Conservation (phyloP, 192 early-diverging fungal species). For the Backusella australiensis region DNA sequence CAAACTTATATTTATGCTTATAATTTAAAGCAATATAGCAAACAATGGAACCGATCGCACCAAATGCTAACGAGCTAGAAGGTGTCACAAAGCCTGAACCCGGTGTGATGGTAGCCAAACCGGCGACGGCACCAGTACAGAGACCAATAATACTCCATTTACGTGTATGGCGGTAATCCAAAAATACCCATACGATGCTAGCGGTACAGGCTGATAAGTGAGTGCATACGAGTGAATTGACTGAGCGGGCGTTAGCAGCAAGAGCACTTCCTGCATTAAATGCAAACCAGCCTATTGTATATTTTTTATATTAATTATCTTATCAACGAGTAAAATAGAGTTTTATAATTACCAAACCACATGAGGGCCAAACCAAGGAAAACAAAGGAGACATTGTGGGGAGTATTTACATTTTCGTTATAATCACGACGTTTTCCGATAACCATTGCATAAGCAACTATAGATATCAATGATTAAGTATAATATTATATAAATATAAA, state of each 20-base stretch:
- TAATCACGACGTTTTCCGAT: constrained; percentile 77
- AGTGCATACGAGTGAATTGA: constrained; percentile 74
- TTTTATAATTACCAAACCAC: constrained; percentile 89
- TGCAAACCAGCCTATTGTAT: constrained; percentile 71
- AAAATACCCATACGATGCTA: constrained; percentile 67
- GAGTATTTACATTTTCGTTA: constrained; percentile 66
- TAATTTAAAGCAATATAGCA: constrained; percentile 64
- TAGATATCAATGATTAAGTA: not conserved
- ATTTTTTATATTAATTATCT: not conserved
- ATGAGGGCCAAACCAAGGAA: constrained; percentile 78
- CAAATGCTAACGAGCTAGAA: constrained; percentile 75
- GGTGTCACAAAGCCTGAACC: constrained; percentile 76
- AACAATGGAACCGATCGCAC: constrained; percentile 58
- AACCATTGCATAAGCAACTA: constrained; percentile 78
- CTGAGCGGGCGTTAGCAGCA: constrained; percentile 67
- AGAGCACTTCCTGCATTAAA: constrained; percentile 87
- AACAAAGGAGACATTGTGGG: constrained; percentile 83
- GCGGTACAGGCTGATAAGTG: constrained; percentile 70
- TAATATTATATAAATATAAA: not conserved
- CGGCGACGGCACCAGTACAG: constrained; percentile 88
- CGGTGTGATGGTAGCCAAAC: constrained; percentile 87
- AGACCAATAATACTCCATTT: constrained; percentile 82
- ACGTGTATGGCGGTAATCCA: constrained; percentile 67
- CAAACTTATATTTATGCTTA: constrained; percentile 68
- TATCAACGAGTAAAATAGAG: not conserved